Conservation (phyloP, 2,329 filamentous ascomycete species). For the Aspergillus fumigatus region DNA sequence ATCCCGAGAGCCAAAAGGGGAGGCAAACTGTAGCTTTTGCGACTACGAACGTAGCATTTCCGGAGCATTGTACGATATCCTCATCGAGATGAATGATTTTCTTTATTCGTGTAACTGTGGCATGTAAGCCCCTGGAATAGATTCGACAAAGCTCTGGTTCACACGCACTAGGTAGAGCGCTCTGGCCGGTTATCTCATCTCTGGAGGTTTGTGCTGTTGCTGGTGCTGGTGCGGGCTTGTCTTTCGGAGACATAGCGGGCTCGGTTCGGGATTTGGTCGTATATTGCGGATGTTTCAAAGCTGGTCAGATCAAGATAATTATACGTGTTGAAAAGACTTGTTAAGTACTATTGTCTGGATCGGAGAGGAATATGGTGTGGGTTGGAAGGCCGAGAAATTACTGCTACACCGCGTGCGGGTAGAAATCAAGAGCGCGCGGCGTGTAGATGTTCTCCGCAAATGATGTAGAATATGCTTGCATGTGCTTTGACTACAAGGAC, state of each 20-base stretch:
- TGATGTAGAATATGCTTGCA: background rate
- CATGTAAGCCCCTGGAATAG: background rate
- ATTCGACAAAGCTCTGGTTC: background rate
- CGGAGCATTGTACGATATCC: slow-evolving; percentile 80
- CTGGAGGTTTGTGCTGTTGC: slow-evolving; percentile 44
- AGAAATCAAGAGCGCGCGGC: background rate
- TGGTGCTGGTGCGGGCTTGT: slow-evolving; percentile 62
- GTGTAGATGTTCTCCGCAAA: background rate
- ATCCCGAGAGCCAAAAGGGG: background rate
- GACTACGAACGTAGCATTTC: slow-evolving; percentile 90
- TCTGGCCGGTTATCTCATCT: slow-evolving; percentile 78
- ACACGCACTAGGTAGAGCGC: slow-evolving; percentile 74
- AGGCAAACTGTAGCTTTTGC: slow-evolving; percentile 73
- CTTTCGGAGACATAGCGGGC: slow-evolving; percentile 78
- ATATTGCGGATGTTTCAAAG: background rate
- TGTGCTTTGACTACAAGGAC: background rate
- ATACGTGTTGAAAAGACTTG: background rate
- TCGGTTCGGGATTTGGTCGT: background rate
- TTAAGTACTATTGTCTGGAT: background rate
- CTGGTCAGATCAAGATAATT: background rate
- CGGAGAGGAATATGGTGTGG: background rate
- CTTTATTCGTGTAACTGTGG: slow-evolving; percentile 82
- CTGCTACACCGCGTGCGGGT: background rate
- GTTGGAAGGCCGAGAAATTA: background rate
- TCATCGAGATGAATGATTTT: slow-evolving; percentile 89